These are phyloP conservation scores for Deinandra increscens DNA, from an alignment of 129 eudicot genomes.

Conservation along the genomic window DNA sequence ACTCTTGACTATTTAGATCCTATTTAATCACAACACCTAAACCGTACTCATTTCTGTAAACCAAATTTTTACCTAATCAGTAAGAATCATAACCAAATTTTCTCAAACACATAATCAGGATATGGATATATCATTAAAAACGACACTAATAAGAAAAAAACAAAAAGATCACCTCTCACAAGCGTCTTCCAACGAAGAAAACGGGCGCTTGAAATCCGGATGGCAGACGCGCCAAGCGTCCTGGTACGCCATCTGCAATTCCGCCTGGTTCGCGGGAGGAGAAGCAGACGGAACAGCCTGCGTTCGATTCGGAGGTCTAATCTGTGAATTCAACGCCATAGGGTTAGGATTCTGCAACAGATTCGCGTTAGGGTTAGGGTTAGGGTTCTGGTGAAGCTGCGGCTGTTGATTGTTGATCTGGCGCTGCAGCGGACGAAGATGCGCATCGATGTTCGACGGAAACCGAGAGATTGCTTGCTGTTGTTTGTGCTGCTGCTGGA, in stretches of 20 bases:
- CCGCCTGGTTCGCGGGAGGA: constrained; percentile 48
- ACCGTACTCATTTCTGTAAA: not conserved
- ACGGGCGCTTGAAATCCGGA: constrained; percentile 58
- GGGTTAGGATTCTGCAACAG: constrained; percentile 27
- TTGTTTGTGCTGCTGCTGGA: constrained; percentile 48
- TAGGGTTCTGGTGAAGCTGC: constrained; percentile 23
- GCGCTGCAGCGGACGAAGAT: constrained; percentile 53
- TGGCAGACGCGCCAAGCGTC: constrained; percentile 96
- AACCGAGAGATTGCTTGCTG: constrained; percentile 71
- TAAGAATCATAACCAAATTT: not conserved
- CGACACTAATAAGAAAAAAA: not conserved
- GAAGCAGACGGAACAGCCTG: constrained; percentile 31
- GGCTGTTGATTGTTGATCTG: constrained; percentile 21
- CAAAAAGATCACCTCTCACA: constrained; percentile 33
- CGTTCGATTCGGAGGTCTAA: constrained; percentile 23
- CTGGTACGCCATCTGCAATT: constrained; percentile 84
- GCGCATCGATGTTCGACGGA: constrained; percentile 84
- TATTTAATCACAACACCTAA: not conserved
- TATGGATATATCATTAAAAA: not conserved
- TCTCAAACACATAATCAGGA: not conserved
- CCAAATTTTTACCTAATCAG: not conserved
- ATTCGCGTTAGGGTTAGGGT: constrained; percentile 42
- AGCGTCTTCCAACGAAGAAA: constrained; percentile 38
- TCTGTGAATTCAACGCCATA: constrained; percentile 29
- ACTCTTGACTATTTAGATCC: not conserved